A percentile compares a stretch with the other conserved stretches of the same genome.
Evolutionary conservation across 441 rosid genomes (phyloP).

Genomic region (Croton setiger): DNA sequence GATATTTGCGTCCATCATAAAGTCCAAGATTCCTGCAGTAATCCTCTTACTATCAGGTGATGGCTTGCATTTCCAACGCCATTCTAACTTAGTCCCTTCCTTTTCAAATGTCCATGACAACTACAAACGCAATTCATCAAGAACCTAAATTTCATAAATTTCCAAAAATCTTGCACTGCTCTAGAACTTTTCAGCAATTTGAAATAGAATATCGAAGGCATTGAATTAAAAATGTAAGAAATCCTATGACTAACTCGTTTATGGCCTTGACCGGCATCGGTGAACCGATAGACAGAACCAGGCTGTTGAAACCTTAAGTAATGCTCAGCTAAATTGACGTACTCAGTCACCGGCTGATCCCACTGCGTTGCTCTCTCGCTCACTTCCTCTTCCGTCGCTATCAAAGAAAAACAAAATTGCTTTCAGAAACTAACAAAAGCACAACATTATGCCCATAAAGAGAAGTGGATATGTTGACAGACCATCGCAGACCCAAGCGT

Average conservation of each 20-base stretch:
- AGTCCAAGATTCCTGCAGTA: constrained; percentile 60
- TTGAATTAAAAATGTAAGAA: not conserved
- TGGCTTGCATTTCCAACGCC: constrained; percentile 80
- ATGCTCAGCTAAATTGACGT: constrained; percentile 55
- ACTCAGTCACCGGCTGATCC: constrained; percentile 71
- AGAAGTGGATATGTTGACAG: not conserved
- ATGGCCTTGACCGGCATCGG: constrained; percentile 59
- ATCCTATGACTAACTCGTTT: constrained; percentile 49
- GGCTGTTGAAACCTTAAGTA: constrained; percentile 76
- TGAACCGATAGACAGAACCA: constrained; percentile 54
- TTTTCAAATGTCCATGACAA: constrained; percentile 88
- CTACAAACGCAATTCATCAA: constrained; percentile 29
- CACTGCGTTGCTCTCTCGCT: constrained; percentile 81
- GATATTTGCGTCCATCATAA: constrained; percentile 73
- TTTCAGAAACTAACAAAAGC: not conserved
- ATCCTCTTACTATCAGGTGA: constrained; percentile 47
- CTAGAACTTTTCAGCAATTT: too few relatives aligned
- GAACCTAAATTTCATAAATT: not conserved
- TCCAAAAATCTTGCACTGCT: too few relatives aligned
- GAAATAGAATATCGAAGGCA: not conserved
- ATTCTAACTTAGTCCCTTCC: constrained; percentile 81
- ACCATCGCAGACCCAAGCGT: constrained; percentile 76
- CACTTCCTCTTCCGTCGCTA: constrained; percentile 77
- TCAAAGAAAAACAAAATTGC: not conserved
- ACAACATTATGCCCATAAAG: not conserved